A percentile compares a stretch with the other conserved stretches of the same genome.
These are phyloP conservation scores for Trapa incisa DNA, from an alignment of 345 rosid species.

Conservation along the genomic window DNA sequence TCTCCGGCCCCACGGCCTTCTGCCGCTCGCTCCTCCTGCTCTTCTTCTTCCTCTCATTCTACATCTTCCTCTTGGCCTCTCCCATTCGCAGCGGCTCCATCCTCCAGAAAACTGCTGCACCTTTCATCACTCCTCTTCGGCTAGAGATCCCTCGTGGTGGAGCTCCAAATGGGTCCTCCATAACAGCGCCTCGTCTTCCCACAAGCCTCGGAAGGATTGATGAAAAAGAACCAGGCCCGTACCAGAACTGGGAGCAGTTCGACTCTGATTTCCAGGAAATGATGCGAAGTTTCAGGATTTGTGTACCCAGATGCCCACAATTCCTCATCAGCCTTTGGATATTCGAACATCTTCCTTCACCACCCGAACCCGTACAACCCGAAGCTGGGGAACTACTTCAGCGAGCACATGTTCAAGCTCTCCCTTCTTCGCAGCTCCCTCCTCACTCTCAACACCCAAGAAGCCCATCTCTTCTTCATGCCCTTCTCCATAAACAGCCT, in stretches of 20 bases:
- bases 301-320: conserved; percentile 21
- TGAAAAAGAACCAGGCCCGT: conserved; percentile 15
- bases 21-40: too few relatives aligned
- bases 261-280: conserved; percentile 25
- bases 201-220: neutral
- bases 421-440: conserved; percentile 26
- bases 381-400: conserved; percentile 32
- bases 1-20: too few relatives aligned
- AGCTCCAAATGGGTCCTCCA: too few relatives aligned
- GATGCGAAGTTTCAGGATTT: conserved; percentile 26
- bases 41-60: too few relatives aligned
- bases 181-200: too few relatives aligned
- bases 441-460: conserved; percentile 17
- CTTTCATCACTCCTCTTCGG: too few relatives aligned
- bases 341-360: conserved; percentile 25
- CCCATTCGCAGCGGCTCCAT: too few relatives aligned
- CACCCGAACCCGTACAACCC: conserved; percentile 15
- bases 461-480: conserved; percentile 32
- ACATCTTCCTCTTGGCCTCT: too few relatives aligned
- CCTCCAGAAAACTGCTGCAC: too few relatives aligned
- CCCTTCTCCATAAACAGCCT: conserved; percentile 35
- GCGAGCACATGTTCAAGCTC: conserved; percentile 40
- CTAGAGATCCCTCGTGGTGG: too few relatives aligned
- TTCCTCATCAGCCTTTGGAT: conserved; percentile 10
- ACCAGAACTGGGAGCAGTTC: conserved; percentile 27